A percentile compares a stretch with the other conserved stretches of the same genome.
These are phyloP conservation scores for Passiflora organensis DNA, from an alignment of 345 rosid species.

Conservation along the genomic window DNA sequence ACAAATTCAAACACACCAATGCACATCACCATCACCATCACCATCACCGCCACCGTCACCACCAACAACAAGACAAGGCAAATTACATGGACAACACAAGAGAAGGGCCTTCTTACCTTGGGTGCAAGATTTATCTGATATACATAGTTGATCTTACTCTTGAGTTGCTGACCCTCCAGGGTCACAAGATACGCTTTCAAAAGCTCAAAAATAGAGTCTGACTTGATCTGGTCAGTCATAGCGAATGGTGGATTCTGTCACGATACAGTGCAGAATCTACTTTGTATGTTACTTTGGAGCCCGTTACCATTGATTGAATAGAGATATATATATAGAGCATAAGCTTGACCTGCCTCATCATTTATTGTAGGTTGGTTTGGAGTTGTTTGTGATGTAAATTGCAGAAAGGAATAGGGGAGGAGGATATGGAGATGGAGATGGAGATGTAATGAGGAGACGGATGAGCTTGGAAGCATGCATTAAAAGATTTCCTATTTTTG, in stretches of 20 bases:
- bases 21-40: neutral
- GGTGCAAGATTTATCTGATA: slow-evolving; percentile 92
- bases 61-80: neutral
- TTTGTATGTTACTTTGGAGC: too few species aligned
- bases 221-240: slow-evolving; percentile 37
- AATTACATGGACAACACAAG: neutral
- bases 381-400: too few species aligned
- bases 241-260: neutral
- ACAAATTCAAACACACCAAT: slow-evolving; percentile 2
- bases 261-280: neutral
- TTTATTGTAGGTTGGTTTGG: too few species aligned
- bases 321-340: neutral
- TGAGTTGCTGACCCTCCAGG: slow-evolving; percentile 60
- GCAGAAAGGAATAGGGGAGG: too few species aligned
- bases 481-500: too few species aligned
- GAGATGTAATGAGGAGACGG: too few species aligned
- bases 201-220: slow-evolving; percentile 62
- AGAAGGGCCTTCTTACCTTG: slow-evolving; percentile 34
- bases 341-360: too few species aligned
- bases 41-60: too few species aligned
- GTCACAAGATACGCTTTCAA: slow-evolving; percentile 62
- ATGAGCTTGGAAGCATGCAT: too few species aligned
- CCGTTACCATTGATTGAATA: neutral
- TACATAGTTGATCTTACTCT: slow-evolving; percentile 68
- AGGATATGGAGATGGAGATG: too few species aligned